A percentile compares a stretch with the other conserved stretches of the same genome.
Conservation (phyloP, 495 filamentous ascomycete genomes). For the Neurospora sp. region DNA sequence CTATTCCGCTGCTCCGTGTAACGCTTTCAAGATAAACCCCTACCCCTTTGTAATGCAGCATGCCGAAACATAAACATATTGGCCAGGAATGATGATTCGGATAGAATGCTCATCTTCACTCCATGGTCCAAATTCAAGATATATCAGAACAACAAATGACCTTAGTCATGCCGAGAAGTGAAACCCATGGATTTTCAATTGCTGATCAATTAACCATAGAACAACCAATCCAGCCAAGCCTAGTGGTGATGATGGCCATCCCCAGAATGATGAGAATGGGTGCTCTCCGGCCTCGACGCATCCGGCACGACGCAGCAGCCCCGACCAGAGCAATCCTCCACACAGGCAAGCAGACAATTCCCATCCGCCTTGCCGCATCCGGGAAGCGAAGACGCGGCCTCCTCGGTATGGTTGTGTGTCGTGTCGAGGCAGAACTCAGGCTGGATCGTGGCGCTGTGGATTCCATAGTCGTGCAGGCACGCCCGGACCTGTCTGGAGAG, state of each 20-base stretch:
- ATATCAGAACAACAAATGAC: not conserved
- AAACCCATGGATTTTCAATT: not conserved
- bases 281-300: constrained; percentile 18
- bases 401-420: constrained; percentile 24
- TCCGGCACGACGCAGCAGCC: constrained; percentile 54
- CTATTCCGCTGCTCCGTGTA: not conserved
- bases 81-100: not conserved
- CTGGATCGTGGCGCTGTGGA: constrained; percentile 97
- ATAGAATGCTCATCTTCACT: not conserved
- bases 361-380: constrained; percentile 44
- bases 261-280: constrained; percentile 5
- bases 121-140: not conserved
- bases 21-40: not conserved
- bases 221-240: not conserved
- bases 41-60: not conserved
- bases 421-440: constrained; percentile 75
- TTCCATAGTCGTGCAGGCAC: constrained; percentile 90
- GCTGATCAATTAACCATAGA: not conserved
- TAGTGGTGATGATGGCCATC: constrained; percentile 8
- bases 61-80: not conserved
- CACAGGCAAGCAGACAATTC: constrained; percentile 76
- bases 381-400: constrained; percentile 18
- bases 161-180: not conserved
- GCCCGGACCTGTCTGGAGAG: constrained; percentile 67
- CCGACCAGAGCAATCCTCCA: constrained; percentile 63